Evolutionary conservation across 345 rosid species (phyloP), one percentile per base, ranked within the genome.

Genomic region (Eucalyptus globulus): DNA sequence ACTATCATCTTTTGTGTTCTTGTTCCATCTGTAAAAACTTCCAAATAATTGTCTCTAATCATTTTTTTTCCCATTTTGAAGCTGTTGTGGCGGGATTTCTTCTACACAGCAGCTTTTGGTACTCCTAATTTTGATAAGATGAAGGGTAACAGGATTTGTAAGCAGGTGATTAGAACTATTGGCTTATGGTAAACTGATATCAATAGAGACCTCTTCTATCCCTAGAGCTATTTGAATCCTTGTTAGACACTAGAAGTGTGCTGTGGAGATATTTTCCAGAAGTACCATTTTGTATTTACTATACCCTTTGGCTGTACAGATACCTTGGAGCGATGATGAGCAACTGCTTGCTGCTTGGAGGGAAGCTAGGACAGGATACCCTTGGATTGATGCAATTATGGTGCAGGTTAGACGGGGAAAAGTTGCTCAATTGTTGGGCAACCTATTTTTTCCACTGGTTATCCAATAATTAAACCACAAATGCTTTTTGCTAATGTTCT

Each of bases 361-460:
- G 89, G 99, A 95, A 34, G 97, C 97, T 88, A 95, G 95, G 91
- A 96, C 99, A 58, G 99, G 98, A 87, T 96, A 94, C 88, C 99
- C 99, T 89, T 97, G 99, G 99, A 97, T 97, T 90, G 99, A 97
- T 96, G 99, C 99, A 87, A 96, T 96, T 88, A 96, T 97, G 99
- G 93, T 95, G 90, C 99, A 97, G 99, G 99, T 97, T 91, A 87
- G 62, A 31, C 1, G 4, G 11, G 56, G 45, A 72, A 12, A 86
- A 31, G 34, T 51, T 86, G 47, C 56, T 51, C 17, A 19, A 12
- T 31, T 51, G 87, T 40, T 86, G 40, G 44, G 45, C 87, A 6
- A 34, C 87, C 62, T 86, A 6, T 22, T 76, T 43, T 21, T 51
- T 31, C 19, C 16, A 11, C 14, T 54, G 22, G 22, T n/a, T 87